Base-by-base conservation (phyloP, 352 stramenopile genomes). In the Thalassiosira livingstoniorum region DNA sequence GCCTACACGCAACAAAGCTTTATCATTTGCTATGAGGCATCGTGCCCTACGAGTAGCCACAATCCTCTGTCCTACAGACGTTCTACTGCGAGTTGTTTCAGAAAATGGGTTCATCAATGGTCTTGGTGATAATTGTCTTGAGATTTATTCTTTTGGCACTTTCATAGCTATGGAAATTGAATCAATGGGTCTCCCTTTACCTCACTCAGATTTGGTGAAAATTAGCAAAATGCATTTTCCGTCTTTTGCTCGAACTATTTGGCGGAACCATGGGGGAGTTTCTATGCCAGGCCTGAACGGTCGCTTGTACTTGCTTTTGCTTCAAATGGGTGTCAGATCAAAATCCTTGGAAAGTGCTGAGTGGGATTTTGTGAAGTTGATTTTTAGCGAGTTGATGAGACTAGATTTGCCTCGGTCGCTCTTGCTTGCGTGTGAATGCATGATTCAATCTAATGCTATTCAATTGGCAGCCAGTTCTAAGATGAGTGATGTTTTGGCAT, bases 161-260 rank as follows among this genome's bases (percentile, higher is more conserved):
- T 95, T 92, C 69, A 71, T 94, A 55, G 88, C 91, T 10, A 94
- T 92, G 74, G 91, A 95, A 87, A 89, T 87, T 58, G 91, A 95
- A 88, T 83, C 90, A 45, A 94, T 95, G 89, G 89, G 89, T 18
- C 81, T 95, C 25, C 74, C 91, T 51, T 71, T 95, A 39, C 89
- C 91, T 66, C 86, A 93, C 81, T 93, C 88, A 42, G 85, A 95
- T 73, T 82, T 95, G 37, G 34, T 81, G 0, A 86, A 92, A 67
- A 57, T 94, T 29, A 92, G 88, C 61, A 70, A 65, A 27, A 95
- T 93, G 77, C 83, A 94, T 62, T 93, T 93, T 70, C 75, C 87
- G 39, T 95, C 91, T 0, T 95, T 91, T 82, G 86, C 89, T 37
- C 72, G 91, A 23, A 90, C 91, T 27, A 75, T 95, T 39, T 94